These are phyloP conservation scores for Fusarium brachygibbosum DNA, from an alignment of 2,329 filamentous ascomycete genomes.

Conservation along the genomic window DNA sequence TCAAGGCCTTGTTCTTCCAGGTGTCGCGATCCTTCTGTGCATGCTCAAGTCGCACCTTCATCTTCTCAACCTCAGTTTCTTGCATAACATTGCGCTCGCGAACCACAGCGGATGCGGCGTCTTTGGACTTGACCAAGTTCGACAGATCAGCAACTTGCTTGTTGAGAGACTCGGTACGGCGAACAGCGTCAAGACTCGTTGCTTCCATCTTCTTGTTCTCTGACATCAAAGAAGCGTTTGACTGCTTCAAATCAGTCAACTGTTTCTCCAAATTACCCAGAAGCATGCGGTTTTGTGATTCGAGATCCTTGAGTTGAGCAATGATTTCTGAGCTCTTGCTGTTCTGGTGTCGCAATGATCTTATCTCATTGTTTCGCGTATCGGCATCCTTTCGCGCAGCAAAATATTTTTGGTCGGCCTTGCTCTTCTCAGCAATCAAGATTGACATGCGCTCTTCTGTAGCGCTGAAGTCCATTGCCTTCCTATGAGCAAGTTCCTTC, in stretches of 20 bases:
- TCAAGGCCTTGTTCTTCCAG: constrained; percentile 86
- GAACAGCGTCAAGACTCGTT: constrained; percentile 76
- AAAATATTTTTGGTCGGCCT: constrained; percentile 98
- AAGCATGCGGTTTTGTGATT: constrained; percentile 80
- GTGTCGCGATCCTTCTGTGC: constrained; percentile 85
- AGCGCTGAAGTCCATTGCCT: constrained; percentile 80
- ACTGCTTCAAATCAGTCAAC: constrained; percentile 82
- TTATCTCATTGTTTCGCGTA: constrained; percentile 82
- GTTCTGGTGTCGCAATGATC: constrained; percentile 84
- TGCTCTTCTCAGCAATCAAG: constrained; percentile 88
- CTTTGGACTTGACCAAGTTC: constrained; percentile 80
- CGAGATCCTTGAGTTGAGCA: constrained; percentile 90
- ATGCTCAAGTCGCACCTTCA: constrained; percentile 82
- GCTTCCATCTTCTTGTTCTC: constrained; percentile 84
- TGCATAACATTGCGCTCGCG: constrained; percentile 71
- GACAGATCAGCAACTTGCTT: constrained; percentile 83
- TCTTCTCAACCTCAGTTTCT: constrained; percentile 83
- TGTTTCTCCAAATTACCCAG: constrained; percentile 93
- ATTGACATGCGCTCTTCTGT: constrained; percentile 83
- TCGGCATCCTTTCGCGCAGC: constrained; percentile 95
- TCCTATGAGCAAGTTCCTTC: constrained; percentile 85
- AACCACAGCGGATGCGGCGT: constrained; percentile 67
- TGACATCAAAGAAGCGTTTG: constrained; percentile 75
- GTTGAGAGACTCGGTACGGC: constrained; percentile 78
- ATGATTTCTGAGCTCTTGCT: constrained; percentile 94